These are phyloP conservation scores for Sporisorium iseilematis-ciliati DNA, from an alignment of 1,284 basidiomycete genomes.

Conservation along the genomic window DNA sequence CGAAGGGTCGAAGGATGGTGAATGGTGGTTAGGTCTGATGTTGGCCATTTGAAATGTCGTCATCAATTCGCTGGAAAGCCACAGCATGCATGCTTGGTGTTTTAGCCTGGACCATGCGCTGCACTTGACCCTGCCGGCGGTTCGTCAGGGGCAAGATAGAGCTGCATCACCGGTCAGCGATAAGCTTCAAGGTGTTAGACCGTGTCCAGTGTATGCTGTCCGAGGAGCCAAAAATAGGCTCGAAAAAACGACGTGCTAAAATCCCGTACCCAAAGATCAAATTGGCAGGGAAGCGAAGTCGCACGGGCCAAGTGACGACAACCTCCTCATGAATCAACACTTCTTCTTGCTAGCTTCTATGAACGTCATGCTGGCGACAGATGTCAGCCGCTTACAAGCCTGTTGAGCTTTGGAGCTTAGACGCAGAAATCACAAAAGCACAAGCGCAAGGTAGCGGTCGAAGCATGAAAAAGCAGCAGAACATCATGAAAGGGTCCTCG, in stretches of 20 bases:
- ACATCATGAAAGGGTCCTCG: conserved; percentile 1
- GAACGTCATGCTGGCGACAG: background rate
- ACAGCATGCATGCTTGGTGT: background rate
- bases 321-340: background rate
- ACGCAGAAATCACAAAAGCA: background rate
- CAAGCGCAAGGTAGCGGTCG: background rate
- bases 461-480: background rate
- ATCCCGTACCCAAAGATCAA: conserved; percentile 13
- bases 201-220: background rate
- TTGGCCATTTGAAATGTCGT: background rate
- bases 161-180: background rate
- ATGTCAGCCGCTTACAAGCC: background rate
- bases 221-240: background rate
- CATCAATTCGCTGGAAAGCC: background rate
- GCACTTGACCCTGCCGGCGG: background rate
- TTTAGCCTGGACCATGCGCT: no score
- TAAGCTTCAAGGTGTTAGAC: conserved; percentile 3
- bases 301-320: conserved; percentile 1
- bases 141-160: conserved; percentile 2
- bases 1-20: conserved; percentile 3
- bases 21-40: background rate
- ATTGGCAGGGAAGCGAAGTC: background rate
- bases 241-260: conserved; percentile 15
- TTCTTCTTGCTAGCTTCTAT: background rate
- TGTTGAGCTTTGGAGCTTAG: background rate